Base-by-base conservation (phyloP, 1,139 yeast genomes). In the Kurtzmaniella quercitrusa region DNA sequence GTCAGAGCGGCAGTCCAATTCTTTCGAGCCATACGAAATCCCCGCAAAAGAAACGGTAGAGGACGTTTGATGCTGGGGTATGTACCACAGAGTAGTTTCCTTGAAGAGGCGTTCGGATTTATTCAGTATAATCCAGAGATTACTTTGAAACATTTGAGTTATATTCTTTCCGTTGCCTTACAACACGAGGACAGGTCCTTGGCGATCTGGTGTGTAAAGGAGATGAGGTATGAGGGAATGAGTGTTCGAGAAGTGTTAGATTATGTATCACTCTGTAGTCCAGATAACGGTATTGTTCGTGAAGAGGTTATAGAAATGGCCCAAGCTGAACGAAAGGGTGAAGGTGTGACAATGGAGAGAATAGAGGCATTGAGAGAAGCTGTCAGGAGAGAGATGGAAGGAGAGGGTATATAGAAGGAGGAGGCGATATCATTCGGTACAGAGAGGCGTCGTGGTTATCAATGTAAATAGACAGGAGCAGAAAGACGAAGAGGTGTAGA, bases 161-260 rank as follows among this genome's bases (percentile, higher is more conserved):
- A 53, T 1, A 58, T 68, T 4, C 48, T 60, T 6, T 42, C 43
- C 12, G 51, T 52, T 27, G 65, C 74, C 1, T 37, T 62, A 2
- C 40, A 43, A 23, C 60, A 59, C 4, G 50, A 57, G 14, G 69
- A 70, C 44, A 11, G 38, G 2, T 51, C 49, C 8, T 52, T 61
- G 6, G 40, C 66, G 3, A 42, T 47, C 19, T 72, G 77, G 77
- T 52, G 59, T 21, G 55, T 66, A 7, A 56, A 58, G 5, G 73
- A 69, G 50, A 55, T 70, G 51, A 54, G 68, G 43, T 45, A 48
- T 12, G 45, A 54, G 34, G 77, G 77, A 1, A 49, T 63, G 41
- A 52, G 59, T 7, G 45, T 62, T 2, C 41, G 48, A 17, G 70
- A 67, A 38, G 56, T 55, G 15, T 38, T 56, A 16, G 31, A 14